These are phyloP conservation scores for Trichosanthes truncata DNA, from an alignment of 306 rosid species.

Conservation along the genomic window DNA sequence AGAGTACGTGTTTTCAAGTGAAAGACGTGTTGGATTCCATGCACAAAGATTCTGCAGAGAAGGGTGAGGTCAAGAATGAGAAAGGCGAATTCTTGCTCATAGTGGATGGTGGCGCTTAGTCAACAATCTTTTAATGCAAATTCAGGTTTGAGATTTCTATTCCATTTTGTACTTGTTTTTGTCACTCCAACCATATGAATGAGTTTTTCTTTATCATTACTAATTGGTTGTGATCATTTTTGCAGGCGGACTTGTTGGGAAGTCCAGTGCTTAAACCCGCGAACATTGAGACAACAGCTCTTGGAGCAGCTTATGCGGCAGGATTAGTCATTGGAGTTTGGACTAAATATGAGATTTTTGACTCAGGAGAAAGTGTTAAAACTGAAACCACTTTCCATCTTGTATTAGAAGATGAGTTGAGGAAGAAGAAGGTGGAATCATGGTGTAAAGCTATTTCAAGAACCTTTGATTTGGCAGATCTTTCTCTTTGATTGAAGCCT, in stretches of 20 bases:
- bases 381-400: slow-evolving; percentile 36
- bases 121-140: slow-evolving; percentile 80
- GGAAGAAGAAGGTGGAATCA: slow-evolving; percentile 66
- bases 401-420: slow-evolving; percentile 24
- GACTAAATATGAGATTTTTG: slow-evolving; percentile 52
- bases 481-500: slow-evolving; percentile 32
- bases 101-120: slow-evolving; percentile 88
- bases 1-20: slow-evolving; percentile 85
- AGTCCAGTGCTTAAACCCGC: slow-evolving; percentile 64
- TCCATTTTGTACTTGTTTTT: neutral
- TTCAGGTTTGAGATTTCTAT: slow-evolving; percentile 48
- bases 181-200: neutral
- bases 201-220: neutral
- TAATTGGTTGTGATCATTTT: neutral
- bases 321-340: slow-evolving; percentile 82
- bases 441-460: slow-evolving; percentile 82
- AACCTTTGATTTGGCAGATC: slow-evolving; percentile 80
- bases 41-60: slow-evolving; percentile 53
- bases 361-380: slow-evolving; percentile 28
- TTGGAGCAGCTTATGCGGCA: slow-evolving; percentile 96
- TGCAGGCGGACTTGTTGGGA: slow-evolving; percentile 76
- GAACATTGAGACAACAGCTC: slow-evolving; percentile 87
- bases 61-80: slow-evolving; percentile 19
- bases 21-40: slow-evolving; percentile 80
- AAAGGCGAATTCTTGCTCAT: slow-evolving; percentile 49